A percentile compares a stretch with the other conserved stretches of the same genome.
Evolutionary conservation across 768 basidiomycete species (phyloP).

Genomic region (Pleurotus eryngii): DNA sequence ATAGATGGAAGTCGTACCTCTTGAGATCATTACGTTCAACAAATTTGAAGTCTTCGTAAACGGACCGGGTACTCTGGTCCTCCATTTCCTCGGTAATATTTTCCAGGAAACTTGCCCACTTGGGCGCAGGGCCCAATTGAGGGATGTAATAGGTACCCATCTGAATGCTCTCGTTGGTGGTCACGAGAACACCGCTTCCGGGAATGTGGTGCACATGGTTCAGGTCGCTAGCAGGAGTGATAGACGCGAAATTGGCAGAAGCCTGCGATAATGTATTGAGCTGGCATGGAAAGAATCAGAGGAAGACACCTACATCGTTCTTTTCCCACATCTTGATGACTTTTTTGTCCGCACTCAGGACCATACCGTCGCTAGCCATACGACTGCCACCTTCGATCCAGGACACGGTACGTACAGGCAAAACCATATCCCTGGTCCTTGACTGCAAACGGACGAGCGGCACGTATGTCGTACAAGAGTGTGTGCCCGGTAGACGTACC

Average conservation of each 20-base stretch:
- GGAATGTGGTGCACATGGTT: slow-evolving; percentile 91
- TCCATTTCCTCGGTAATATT: slow-evolving; percentile 99
- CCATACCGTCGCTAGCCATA: slow-evolving; percentile 85
- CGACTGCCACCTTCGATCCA: slow-evolving; percentile 89
- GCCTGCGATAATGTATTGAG: slow-evolving; percentile 47
- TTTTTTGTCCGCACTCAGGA: slow-evolving; percentile 93
- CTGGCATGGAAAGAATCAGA: neutral
- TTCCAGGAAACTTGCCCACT: slow-evolving; percentile 97
- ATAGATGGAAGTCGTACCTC: slow-evolving; percentile 50
- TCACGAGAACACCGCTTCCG: slow-evolving; percentile 83
- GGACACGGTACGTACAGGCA: slow-evolving; percentile 77
- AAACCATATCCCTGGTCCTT: slow-evolving; percentile 97
- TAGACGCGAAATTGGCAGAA: slow-evolving; percentile 82
- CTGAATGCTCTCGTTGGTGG: slow-evolving; percentile 95
- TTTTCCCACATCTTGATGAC: slow-evolving; percentile 98
- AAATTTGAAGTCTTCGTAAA: slow-evolving; percentile 98
- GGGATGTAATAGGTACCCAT: slow-evolving; percentile 95
- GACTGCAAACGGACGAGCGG: slow-evolving; percentile 73
- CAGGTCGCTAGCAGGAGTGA: slow-evolving; percentile 86
- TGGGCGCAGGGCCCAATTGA: slow-evolving; percentile 92
- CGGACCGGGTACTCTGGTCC: slow-evolving; percentile 70
- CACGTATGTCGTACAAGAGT: slow-evolving; percentile 90
- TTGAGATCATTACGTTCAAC: slow-evolving; percentile 83
- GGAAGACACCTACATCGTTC: slow-evolving; percentile 54
- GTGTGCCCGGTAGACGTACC: slow-evolving; percentile 96